These are phyloP conservation scores for Phialophora tarda DNA, from an alignment of 2,329 filamentous ascomycete genomes.

Conservation along the genomic window DNA sequence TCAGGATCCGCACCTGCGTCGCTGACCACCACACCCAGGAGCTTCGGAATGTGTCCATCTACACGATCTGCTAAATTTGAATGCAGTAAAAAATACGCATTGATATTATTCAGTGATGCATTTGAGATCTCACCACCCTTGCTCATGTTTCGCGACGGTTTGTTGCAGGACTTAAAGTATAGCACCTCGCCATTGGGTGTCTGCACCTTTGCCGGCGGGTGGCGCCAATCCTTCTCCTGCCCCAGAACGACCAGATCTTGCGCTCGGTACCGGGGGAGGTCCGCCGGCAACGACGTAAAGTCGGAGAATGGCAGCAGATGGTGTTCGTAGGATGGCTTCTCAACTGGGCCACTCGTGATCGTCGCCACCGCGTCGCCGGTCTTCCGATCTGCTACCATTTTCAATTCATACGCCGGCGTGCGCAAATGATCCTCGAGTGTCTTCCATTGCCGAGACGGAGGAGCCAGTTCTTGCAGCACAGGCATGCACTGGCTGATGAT, in stretches of 20 bases:
- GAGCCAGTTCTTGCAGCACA: slow-evolving; percentile 19
- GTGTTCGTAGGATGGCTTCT: slow-evolving; percentile 20
- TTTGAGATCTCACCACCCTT: slow-evolving; percentile 20
- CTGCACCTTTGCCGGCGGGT: slow-evolving; percentile 17
- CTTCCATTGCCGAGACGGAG: slow-evolving; percentile 13
- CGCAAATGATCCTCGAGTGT: slow-evolving; percentile 23
- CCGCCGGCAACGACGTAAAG: slow-evolving; percentile 6
- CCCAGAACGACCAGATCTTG: slow-evolving; percentile 13
- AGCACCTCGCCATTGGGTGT: slow-evolving; percentile 4
- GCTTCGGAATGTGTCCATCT: slow-evolving; percentile 15
- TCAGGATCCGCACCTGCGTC: not conserved
- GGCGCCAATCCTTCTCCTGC: slow-evolving; percentile 21
- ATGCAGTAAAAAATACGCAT: slow-evolving; percentile 16
- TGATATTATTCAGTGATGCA: slow-evolving; percentile 17
- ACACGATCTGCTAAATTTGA: not conserved
- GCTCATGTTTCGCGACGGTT: not conserved
- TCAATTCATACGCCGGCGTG: slow-evolving; percentile 22
- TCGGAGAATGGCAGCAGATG: slow-evolving; percentile 10
- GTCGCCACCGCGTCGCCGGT: slow-evolving; percentile 11
- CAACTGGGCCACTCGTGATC: slow-evolving; percentile 13
- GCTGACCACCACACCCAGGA: slow-evolving; percentile 21
- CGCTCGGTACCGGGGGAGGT: slow-evolving; percentile 5
- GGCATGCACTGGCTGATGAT: slow-evolving; percentile 22
- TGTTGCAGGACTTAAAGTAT: slow-evolving; percentile 15
- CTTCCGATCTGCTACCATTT: slow-evolving; percentile 8